Evolutionary conservation across 2,329 filamentous ascomycete genomes (phyloP).

Genomic region (Trichothecium roseum): DNA sequence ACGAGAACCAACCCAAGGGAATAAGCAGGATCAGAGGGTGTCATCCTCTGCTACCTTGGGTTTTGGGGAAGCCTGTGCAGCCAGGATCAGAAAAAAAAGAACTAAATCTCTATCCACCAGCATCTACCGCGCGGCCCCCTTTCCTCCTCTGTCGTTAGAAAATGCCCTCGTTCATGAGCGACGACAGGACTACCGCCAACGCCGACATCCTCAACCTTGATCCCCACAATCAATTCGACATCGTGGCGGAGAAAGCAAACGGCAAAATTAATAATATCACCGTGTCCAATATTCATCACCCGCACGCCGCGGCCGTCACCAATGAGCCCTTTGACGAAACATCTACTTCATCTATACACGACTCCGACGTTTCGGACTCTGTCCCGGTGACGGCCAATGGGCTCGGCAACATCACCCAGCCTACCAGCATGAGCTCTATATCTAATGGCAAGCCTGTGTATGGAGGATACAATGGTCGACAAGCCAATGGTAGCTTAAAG

Average conservation of each 20-base stretch:
- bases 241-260: slow-evolving; percentile 19
- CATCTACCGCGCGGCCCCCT: slow-evolving; percentile 1
- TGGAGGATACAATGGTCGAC: slow-evolving; percentile 16
- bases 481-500: background rate
- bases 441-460: slow-evolving; percentile 42
- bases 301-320: slow-evolving; percentile 31
- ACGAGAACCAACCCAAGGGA: no score
- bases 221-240: slow-evolving; percentile 25
- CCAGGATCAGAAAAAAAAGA: no score
- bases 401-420: slow-evolving; percentile 29
- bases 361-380: slow-evolving; percentile 39
- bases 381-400: slow-evolving; percentile 19
- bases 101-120: background rate
- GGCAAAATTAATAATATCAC: background rate
- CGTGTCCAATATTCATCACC: slow-evolving; percentile 22
- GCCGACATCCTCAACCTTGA: slow-evolving; percentile 34
- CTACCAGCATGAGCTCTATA: slow-evolving; percentile 48
- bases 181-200: slow-evolving; percentile 25
- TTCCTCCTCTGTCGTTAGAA: slow-evolving; percentile 4
- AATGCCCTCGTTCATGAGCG: slow-evolving; percentile 46
- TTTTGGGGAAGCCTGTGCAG: no score
- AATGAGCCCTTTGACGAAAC: slow-evolving; percentile 45
- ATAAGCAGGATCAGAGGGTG: no score
- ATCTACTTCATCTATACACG: slow-evolving; percentile 41
- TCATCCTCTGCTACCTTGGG: no score